Evolutionary conservation across 2,329 filamentous ascomycete genomes (phyloP).

Genomic region (Orbilia blumenaviensis): DNA sequence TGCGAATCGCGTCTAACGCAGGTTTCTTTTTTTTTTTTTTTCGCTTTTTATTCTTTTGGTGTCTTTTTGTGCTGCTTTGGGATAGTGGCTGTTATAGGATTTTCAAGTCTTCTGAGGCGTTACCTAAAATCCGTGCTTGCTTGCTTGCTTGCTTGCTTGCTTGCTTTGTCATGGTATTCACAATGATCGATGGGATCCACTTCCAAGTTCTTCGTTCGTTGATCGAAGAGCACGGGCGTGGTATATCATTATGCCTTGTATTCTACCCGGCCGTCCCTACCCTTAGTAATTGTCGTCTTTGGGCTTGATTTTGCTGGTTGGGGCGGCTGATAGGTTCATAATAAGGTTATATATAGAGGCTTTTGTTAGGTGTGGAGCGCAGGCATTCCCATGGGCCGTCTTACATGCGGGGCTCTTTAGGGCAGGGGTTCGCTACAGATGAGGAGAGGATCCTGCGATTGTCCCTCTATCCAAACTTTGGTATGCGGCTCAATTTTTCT

Average conservation of each 20-base stretch:
- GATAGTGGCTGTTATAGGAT: too few relatives aligned
- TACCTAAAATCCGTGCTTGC: too few relatives aligned
- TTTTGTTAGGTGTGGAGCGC: background rate
- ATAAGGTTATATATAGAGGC: too few relatives aligned
- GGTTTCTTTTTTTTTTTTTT: constrained; percentile 13
- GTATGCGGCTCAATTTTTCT: constrained; percentile 38
- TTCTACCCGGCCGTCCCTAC: background rate
- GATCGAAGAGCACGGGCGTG: too few relatives aligned
- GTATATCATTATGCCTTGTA: too few relatives aligned
- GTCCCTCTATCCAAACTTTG: background rate
- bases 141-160: too few relatives aligned
- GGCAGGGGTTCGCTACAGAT: background rate
- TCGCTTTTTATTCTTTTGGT: background rate
- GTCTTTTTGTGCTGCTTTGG: background rate
- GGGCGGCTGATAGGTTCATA: background rate
- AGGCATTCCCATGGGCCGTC: constrained; percentile 10
- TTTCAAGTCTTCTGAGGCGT: too few relatives aligned
- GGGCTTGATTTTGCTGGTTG: background rate
- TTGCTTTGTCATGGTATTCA: too few relatives aligned
- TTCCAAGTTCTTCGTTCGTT: too few relatives aligned
- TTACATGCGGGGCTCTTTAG: constrained; percentile 32
- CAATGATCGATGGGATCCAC: too few relatives aligned
- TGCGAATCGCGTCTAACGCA: constrained; percentile 50
- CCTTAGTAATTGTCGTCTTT: background rate
- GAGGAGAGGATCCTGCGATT: constrained; percentile 12